These are phyloP conservation scores for Drechslerella dactyloides DNA, from an alignment of 2,329 filamentous ascomycete genomes.

Conservation along the genomic window DNA sequence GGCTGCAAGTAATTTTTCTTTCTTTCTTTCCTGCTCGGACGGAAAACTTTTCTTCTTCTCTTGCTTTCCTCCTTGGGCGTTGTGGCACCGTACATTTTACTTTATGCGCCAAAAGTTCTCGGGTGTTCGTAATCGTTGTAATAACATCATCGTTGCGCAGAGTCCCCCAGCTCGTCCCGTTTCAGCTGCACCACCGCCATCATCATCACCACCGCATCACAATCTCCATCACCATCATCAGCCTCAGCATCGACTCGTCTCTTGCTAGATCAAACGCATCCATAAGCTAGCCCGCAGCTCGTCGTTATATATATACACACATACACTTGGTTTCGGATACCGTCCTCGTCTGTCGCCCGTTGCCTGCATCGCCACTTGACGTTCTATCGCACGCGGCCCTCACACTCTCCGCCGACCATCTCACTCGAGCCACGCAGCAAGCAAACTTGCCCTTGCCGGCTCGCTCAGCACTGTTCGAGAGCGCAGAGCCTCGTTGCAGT, in stretches of 20 bases:
- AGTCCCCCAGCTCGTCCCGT: background rate
- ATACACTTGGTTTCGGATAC: background rate
- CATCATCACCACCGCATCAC: too few species aligned
- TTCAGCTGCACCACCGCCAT: background rate
- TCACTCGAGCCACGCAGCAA: background rate
- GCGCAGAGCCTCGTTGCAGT: background rate
- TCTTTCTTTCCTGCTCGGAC: slow-evolving; percentile 32
- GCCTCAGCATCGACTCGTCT: too few species aligned
- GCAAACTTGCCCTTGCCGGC: background rate
- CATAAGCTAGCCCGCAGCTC: background rate
- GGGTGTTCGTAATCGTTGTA: slow-evolving; percentile 31
- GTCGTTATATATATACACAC: background rate
- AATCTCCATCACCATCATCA: too few species aligned
- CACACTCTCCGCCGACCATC: background rate
- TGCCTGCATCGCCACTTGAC: slow-evolving; percentile 1
- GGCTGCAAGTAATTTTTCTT: slow-evolving; percentile 24
- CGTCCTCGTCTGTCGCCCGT: background rate
- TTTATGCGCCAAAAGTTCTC: slow-evolving; percentile 20
- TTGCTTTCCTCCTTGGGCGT: slow-evolving; percentile 33
- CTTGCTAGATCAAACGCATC: background rate
- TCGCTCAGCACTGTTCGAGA: background rate
- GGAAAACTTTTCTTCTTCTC: slow-evolving; percentile 30
- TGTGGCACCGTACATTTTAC: slow-evolving; percentile 26
- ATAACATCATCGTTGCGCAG: slow-evolving; percentile 12
- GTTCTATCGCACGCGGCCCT: background rate